phyloP scores from a whole-genome alignment of 768 basidiomycete species.

The Boletus vermiculosoides region DNA sequence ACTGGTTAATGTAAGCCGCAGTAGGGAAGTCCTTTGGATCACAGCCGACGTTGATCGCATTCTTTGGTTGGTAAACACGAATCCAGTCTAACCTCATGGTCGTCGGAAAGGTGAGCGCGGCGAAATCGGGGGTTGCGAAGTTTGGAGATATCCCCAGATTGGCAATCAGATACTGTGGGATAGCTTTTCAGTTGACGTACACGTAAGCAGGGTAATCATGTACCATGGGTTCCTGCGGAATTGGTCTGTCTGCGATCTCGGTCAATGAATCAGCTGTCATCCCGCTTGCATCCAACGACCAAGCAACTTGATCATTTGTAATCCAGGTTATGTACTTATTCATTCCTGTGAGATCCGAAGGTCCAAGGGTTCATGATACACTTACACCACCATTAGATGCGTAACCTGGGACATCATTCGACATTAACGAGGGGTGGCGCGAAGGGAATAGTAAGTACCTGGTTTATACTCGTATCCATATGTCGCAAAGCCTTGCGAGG shows the following conservation, averaged over 20 bases:
- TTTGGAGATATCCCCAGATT: constrained; percentile 85
- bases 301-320: constrained; percentile 54
- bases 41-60: constrained; percentile 77
- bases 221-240: constrained; percentile 86
- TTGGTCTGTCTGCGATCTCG: constrained; percentile 63
- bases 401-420: constrained; percentile 17
- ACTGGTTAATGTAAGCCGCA: constrained; percentile 73
- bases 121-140: constrained; percentile 74
- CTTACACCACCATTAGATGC: constrained; percentile 48
- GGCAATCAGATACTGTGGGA: constrained; percentile 69
- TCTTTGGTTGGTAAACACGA: constrained; percentile 81
- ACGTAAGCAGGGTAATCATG: constrained; percentile 6
- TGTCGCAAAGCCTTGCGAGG: constrained; percentile 52
- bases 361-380: constrained; percentile 4
- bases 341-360: constrained; percentile 6
- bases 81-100: constrained; percentile 83
- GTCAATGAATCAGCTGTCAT: constrained; percentile 55
- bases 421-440: neutral
- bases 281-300: constrained; percentile 67
- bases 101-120: constrained; percentile 68
- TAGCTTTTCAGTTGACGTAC: neutral
- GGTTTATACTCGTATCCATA: constrained; percentile 86
- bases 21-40: constrained; percentile 81
- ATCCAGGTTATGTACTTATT: constrained; percentile 80
- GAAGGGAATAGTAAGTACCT: constrained; percentile 37